Percentiles rank a stretch among this genome's conserved stretches.
These are phyloP conservation scores for Clavispora vitiphila DNA, from an alignment of 805 yeast species.

Conservation along the genomic window DNA sequence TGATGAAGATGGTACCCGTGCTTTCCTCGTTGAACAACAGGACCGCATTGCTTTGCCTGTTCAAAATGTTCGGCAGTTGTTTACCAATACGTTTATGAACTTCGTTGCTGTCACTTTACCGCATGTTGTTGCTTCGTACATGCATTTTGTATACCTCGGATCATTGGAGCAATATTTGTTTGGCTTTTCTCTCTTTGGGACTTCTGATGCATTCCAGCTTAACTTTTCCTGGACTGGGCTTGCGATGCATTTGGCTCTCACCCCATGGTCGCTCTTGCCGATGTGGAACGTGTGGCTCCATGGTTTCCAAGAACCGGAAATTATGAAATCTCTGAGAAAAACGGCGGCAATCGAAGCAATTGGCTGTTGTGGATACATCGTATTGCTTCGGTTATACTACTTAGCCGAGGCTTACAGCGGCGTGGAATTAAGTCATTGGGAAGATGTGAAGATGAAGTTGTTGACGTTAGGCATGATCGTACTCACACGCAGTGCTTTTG, in stretches of 20 bases:
- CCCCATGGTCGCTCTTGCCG: constrained; percentile 10
- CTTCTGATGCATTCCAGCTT: background rate
- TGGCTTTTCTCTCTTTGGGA: constrained; percentile 1
- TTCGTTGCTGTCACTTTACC: background rate
- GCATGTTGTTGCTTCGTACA: background rate
- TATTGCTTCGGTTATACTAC: background rate
- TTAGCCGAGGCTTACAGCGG: background rate
- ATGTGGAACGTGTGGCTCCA: background rate
- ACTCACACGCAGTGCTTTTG: background rate
- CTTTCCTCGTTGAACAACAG: constrained; percentile 7
- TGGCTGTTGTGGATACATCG: background rate
- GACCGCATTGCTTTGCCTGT: constrained; percentile 1
- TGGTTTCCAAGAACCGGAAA: too few relatives aligned
- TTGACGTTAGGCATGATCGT: constrained; percentile 2
- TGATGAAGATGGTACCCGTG: constrained; percentile 3
- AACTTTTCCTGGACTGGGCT: constrained; percentile 9
- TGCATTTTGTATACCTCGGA: constrained; percentile 2
- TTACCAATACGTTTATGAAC: background rate
- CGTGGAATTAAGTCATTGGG: background rate
- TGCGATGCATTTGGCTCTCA: constrained; percentile 5
- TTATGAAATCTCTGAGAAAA: too few relatives aligned
- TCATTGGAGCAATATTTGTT: constrained; percentile 6
- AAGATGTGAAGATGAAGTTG: background rate
- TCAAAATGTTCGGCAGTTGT: background rate
- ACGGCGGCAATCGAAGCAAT: background rate